Evolutionary conservation across 306 rosid genomes (phyloP), one percentile per base, ranked within the genome.

Genomic region (Prunus padus): DNA sequence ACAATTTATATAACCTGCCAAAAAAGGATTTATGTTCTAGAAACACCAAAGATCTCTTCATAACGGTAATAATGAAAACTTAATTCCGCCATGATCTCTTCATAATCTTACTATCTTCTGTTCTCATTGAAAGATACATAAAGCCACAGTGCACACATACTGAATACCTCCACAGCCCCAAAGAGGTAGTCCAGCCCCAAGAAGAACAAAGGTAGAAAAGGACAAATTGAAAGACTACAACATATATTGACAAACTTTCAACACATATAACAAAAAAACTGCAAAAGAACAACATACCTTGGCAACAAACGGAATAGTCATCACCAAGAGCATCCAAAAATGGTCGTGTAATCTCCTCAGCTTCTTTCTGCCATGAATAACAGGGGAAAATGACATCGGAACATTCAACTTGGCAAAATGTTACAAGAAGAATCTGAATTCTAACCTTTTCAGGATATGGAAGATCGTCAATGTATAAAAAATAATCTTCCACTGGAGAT

Each of bases 401-500:
- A 71, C 22, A 61, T 49, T 50, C 75, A 56, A 55, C 60, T 40
- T 52, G 76, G 65, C 16, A 40, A 71, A 73, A 68, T 37, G 49
- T 19, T 46, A 71, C 72, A 68, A 33, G 23, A 60, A 33, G 56
- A 60, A 11, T 65, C 44, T 6, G 72, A 61, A 73, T 61, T 83
- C 92, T 77, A 47, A 92, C 99, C 97, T 92, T 95, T 44, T 79
- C 54, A 46, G 89, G 85, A 82, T 81, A 18, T 44, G 86, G 80
- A 79, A 89, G 87, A 77, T 90, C 92, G 75, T 95, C 91, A 4
- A 95, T 84, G 80, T 86, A 88, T 59, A 92, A 82, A 84, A 95
- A 92, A 85, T 95, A 95, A 83, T 95, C 97, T 87, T 95, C 98
- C 77, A 95, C 90, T 0, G 96, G 98, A 79, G 97, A 92, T 73